A percentile compares a stretch with the other conserved stretches of the same genome.
phyloP scores from a whole-genome alignment of 2,329 filamentous ascomycete genomes.

The Colletotrichum gigasporum region DNA sequence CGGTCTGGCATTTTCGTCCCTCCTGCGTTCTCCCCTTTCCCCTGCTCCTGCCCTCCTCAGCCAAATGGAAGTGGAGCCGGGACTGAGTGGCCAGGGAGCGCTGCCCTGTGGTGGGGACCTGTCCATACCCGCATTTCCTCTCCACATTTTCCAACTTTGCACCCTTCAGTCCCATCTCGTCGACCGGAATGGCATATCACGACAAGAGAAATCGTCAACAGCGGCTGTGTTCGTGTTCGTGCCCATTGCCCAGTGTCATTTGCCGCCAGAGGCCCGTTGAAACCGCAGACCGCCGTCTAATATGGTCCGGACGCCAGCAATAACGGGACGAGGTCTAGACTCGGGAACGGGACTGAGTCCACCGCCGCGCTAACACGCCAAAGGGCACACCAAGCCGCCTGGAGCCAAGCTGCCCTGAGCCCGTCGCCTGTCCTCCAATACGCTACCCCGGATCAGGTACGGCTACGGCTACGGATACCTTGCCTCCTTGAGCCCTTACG shows the following conservation, averaged over 20 bases:
- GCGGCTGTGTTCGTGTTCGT: background rate
- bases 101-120: background rate
- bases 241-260: background rate
- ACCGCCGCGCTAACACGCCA: no score
- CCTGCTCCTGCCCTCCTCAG: background rate
- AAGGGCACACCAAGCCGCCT: no score
- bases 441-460: background rate
- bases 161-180: background rate
- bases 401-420: no score
- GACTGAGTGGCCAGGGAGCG: slow-evolving; percentile 7
- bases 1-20: background rate
- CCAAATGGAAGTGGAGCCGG: background rate
- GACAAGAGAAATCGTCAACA: background rate
- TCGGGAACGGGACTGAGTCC: background rate
- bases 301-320: background rate
- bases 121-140: background rate
- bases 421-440: background rate
- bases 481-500: no score
- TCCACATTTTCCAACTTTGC: slow-evolving; percentile 21
- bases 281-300: background rate
- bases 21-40: background rate
- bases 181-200: background rate
- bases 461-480: background rate
- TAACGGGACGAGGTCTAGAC: background rate
- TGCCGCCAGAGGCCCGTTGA: background rate